A percentile compares a stretch with the other conserved stretches of the same genome.
Conservation (phyloP, 495 filamentous ascomycete species). For the Penicillium psychrofluorescens region DNA sequence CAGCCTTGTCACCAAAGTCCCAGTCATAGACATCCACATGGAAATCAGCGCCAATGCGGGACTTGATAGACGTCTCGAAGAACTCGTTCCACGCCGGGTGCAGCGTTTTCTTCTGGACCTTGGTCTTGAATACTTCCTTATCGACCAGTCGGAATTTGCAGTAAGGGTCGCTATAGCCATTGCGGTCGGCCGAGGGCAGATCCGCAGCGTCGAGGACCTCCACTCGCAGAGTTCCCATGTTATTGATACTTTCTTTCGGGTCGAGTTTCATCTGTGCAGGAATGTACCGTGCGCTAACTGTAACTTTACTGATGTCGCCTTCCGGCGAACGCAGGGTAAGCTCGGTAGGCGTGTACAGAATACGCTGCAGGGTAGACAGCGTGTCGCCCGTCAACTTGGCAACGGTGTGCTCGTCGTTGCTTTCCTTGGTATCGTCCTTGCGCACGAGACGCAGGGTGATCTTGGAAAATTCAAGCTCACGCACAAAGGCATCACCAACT, state of each 20-base stretch:
- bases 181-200: constrained; percentile 86
- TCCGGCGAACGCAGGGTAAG: constrained; percentile 68
- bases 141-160: constrained; percentile 89
- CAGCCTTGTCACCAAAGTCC: constrained; percentile 88
- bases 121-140: constrained; percentile 83
- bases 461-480: constrained; percentile 90
- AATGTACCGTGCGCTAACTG: constrained; percentile 87
- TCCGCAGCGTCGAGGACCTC: constrained; percentile 84
- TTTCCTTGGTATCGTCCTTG: constrained; percentile 64
- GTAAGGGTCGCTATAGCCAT: constrained; percentile 94
- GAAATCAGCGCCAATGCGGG: constrained; percentile 80
- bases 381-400: constrained; percentile 83
- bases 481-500: constrained; percentile 90
- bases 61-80: constrained; percentile 77
- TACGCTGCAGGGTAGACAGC: constrained; percentile 75
- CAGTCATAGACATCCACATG: constrained; percentile 83
- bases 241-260: constrained; percentile 94
- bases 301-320: constrained; percentile 72
- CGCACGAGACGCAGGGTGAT: constrained; percentile 80
- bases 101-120: constrained; percentile 92
- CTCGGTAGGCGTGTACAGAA: constrained; percentile 84
- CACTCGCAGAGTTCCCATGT: constrained; percentile 87
- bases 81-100: constrained; percentile 93
- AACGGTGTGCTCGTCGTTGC: constrained; percentile 62
- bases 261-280: constrained; percentile 91